A percentile compares a stretch with the other conserved stretches of the same genome.
Conservation (phyloP, 2,329 filamentous ascomycete genomes). For the Diplodia sapinea region DNA sequence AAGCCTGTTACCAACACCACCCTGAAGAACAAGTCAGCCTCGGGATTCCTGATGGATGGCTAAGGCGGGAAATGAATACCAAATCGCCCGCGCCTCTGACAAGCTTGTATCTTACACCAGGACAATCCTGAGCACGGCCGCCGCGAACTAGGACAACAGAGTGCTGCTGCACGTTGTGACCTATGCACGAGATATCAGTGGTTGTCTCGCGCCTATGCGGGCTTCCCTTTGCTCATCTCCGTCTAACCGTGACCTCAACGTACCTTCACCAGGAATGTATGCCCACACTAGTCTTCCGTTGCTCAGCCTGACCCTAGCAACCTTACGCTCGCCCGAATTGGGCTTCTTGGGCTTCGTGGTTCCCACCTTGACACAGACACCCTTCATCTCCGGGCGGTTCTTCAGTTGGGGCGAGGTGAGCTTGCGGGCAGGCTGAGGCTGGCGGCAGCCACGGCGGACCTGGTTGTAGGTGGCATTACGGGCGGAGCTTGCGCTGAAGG, state of each 20-base stretch:
- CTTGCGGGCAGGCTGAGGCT: conserved; percentile 80
- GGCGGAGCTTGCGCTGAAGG: conserved; percentile 48
- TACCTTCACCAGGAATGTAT: conserved; percentile 93
- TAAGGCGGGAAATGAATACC: conserved; percentile 62
- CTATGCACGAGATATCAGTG: conserved; percentile 42
- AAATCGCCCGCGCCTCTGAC: conserved; percentile 91
- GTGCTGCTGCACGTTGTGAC: conserved; percentile 99
- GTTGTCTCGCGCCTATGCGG: conserved; percentile 12
- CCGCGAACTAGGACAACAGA: conserved; percentile 95
- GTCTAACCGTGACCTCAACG: conserved; percentile 33
- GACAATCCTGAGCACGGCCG: conserved; percentile 93
- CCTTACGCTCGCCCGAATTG: conserved; percentile 96
- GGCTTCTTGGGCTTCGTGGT: conserved; percentile 97
- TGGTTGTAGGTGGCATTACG: conserved; percentile 57
- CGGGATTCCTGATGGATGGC: not conserved
- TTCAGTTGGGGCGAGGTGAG: conserved; percentile 84
- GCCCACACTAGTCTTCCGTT: conserved; percentile 86
- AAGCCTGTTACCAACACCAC: conserved; percentile 84
- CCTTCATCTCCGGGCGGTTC: conserved; percentile 82
- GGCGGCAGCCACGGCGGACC: conserved; percentile 72
- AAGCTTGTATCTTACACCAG: conserved; percentile 94
- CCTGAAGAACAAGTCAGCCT: conserved; percentile 59
- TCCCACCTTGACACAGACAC: conserved; percentile 92
- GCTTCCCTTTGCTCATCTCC: not conserved
- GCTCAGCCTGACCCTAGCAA: conserved; percentile 86